These are phyloP conservation scores for Russula virescens DNA, from an alignment of 768 basidiomycete genomes.

Conservation along the genomic window DNA sequence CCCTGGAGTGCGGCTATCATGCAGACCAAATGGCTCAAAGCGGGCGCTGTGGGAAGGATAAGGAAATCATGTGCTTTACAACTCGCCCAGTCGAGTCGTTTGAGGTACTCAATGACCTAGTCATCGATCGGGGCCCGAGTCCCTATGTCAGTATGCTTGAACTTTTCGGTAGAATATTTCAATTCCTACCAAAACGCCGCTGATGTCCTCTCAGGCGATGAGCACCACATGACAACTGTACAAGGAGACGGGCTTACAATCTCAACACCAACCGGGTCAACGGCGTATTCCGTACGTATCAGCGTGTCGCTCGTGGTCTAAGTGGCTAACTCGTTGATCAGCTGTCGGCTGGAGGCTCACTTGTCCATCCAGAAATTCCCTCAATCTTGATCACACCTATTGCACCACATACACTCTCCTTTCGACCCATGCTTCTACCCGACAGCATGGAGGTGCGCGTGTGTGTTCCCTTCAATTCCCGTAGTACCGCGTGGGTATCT, in stretches of 20 bases:
- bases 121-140: slow-evolving; percentile 96
- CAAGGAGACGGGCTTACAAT: slow-evolving; percentile 96
- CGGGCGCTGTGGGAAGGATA: slow-evolving; percentile 61
- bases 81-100: slow-evolving; percentile 94
- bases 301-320: slow-evolving; percentile 10
- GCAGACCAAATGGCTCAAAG: slow-evolving; percentile 39
- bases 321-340: slow-evolving; percentile 21
- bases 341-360: slow-evolving; percentile 94
- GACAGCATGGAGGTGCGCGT: slow-evolving; percentile 98
- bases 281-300: slow-evolving; percentile 84
- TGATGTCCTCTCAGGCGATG: slow-evolving; percentile 62
- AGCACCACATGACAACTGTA: slow-evolving; percentile 98
- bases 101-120: slow-evolving; percentile 93
- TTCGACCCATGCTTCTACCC: slow-evolving; percentile 96
- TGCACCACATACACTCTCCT: slow-evolving; percentile 96
- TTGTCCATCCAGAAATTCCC: slow-evolving; percentile 97
- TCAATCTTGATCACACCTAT: slow-evolving; percentile 95
- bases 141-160: slow-evolving; percentile 95
- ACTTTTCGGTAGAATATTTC: slow-evolving; percentile 72
- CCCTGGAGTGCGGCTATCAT: slow-evolving; percentile 76
- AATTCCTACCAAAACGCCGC: slow-evolving; percentile 4
- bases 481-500: slow-evolving; percentile 98
- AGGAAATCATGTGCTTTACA: slow-evolving; percentile 97
- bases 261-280: slow-evolving; percentile 95
- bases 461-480: slow-evolving; percentile 97